phyloP scores from a whole-genome alignment of 169 alveolate species.

The Cryptosporidium baileyi region DNA sequence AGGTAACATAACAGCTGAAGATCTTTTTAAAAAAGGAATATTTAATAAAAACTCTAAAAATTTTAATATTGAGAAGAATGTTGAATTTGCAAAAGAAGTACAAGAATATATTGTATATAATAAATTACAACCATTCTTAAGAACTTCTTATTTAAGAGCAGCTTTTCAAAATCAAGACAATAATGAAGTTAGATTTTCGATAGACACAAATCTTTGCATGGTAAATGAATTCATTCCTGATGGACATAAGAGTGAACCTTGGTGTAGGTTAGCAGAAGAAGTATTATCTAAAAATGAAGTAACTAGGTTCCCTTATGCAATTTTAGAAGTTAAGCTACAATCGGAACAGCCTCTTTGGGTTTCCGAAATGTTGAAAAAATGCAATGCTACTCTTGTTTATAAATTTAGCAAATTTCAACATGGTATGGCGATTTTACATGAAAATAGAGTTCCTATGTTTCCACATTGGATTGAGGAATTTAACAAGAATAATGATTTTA shows the following conservation, averaged over 20 bases:
- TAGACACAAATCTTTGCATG: conserved; percentile 82
- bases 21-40: conserved; percentile 42
- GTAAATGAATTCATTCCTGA: conserved; percentile 74
- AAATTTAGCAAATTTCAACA: conserved; percentile 78
- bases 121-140: conserved; percentile 77
- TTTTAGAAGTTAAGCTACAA: conserved; percentile 76
- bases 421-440: conserved; percentile 79
- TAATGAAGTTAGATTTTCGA: conserved; percentile 77
- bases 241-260: conserved; percentile 72
- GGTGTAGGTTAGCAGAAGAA: conserved; percentile 83
- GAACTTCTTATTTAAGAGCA: conserved; percentile 81
- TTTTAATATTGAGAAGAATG: conserved; percentile 57
- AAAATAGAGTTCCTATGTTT: conserved; percentile 71
- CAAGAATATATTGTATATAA: conserved; percentile 72
- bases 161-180: conserved; percentile 79
- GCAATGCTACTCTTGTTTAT: conserved; percentile 75
- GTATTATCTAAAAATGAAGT: conserved; percentile 77
- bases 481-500: conserved; percentile 28
- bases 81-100: conserved; percentile 74
- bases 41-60: conserved; percentile 27
- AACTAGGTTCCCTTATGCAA: conserved; percentile 74
- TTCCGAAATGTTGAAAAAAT: conserved; percentile 69
- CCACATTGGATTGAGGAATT: conserved; percentile 77
- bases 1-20: conserved; percentile 64
- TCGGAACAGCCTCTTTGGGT: conserved; percentile 78